Conservation (phyloP, 768 basidiomycete genomes). For the Gloeopeniophorella convolvens region DNA sequence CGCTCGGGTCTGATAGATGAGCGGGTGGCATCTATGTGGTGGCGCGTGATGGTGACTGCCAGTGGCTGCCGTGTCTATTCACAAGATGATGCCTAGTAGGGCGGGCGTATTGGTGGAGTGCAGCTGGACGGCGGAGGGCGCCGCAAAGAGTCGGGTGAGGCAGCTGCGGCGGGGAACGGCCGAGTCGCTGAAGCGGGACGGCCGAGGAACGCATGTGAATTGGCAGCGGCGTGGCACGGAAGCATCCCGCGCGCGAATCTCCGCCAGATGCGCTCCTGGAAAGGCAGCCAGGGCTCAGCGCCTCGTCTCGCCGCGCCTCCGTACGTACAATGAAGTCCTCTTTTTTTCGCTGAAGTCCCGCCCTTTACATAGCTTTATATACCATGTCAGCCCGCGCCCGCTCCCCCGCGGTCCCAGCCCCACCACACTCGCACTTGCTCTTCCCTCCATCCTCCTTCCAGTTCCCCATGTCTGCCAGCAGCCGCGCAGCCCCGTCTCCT, state of each 20-base stretch:
- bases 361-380: not conserved
- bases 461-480: not conserved
- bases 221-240: too few species aligned
- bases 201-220: not conserved
- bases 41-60: too few species aligned
- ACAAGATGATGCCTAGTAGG: too few species aligned
- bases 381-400: not conserved
- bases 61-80: too few species aligned
- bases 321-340: slow-evolving; percentile 7
- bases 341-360: too few species aligned
- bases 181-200: too few species aligned
- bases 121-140: not conserved
- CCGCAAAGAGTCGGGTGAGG: too few species aligned
- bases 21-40: too few species aligned
- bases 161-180: too few species aligned
- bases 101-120: not conserved
- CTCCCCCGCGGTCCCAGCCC: too few species aligned
- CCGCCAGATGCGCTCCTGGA: not conserved
- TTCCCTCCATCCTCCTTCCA: not conserved
- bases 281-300: not conserved
- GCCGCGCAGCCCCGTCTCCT: not conserved
- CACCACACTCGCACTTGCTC: not conserved
- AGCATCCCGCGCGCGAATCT: not conserved
- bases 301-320: not conserved
- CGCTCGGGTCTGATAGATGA: too few species aligned